Base-by-base conservation (phyloP, 805 yeast species). In the Blastobotrys muscicola region DNA sequence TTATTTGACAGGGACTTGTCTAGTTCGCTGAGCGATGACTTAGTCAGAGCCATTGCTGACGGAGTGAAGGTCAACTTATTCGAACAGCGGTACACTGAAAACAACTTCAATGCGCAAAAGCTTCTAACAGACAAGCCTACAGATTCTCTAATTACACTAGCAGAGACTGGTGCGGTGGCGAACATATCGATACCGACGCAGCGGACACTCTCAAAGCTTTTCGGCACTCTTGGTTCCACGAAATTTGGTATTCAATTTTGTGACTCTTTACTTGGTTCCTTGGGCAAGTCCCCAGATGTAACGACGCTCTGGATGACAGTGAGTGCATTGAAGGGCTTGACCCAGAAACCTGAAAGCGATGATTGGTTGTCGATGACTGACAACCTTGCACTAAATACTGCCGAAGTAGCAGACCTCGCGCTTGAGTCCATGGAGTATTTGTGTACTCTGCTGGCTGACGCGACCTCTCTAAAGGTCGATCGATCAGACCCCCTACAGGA, bases 1-100 rank as follows among this genome's bases (percentile, higher is more conserved):
- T 16, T 39, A 12, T 44, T 43, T 23, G 44, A 40, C 10, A 34
- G 33, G 11, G 37, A 34, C 9, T 10, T 45, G 33, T n/a, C 29
- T 7, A 9, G 38, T 6, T 29, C 44, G 13, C 33, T 43, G 35
- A 37, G 33, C 4, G 45, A 44, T 14, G 30, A 12, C 20, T 14
- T 35, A n/a, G 30, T 29, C 12, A 23, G 33, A 2, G 26, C 38
- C 38, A 37, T 12, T 8, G 29, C 29, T 4, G 33, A 43, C 33
- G 33, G 36, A 8, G 20, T 36, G 9, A 35, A 20, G 26, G 6
- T 20, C 6, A 20, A 20, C 26, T 20, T 20, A 20, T 20, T 20
- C 26, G 26, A 20, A 6, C 26, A 20, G 6, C 26, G 26, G 6
- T 20, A 20, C 26, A 20, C 6, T 20, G 26, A 20, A 20, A 20